A percentile compares a stretch with the other conserved stretches of the same genome.
Evolutionary conservation across 345 rosid species (phyloP).

Genomic region (Aurinia saxatilis): DNA sequence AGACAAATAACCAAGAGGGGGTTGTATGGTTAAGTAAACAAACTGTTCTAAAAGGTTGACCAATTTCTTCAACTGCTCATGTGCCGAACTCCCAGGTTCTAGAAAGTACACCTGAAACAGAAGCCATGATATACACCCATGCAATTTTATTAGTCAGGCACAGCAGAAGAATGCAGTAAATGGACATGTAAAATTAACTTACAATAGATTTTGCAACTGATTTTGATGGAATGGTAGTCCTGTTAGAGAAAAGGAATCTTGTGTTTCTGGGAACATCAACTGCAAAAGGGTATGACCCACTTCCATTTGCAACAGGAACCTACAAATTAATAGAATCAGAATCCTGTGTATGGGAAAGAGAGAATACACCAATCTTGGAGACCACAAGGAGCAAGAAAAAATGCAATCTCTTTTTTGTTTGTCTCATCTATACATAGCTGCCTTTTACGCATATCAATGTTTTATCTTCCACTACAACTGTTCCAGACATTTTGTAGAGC

Average conservation of each 20-base stretch:
- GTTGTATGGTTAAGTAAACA: constrained; percentile 31
- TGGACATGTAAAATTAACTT: constrained; percentile 31
- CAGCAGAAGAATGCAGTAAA: constrained; percentile 17
- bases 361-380: constrained; percentile 5
- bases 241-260: constrained; percentile 88
- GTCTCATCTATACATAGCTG: not conserved
- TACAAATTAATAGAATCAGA: constrained; percentile 27
- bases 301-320: constrained; percentile 99
- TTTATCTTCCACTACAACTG: not conserved
- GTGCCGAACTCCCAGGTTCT: constrained; percentile 67
- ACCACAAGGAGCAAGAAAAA: not conserved
- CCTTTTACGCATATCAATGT: not conserved
- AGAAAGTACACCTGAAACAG: constrained; percentile 72
- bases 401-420: not conserved
- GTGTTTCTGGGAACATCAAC: constrained; percentile 92
- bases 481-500: constrained; percentile 3
- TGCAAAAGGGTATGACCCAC: constrained; percentile 89
- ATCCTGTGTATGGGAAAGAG: not conserved
- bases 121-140: constrained; percentile 14
- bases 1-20: not conserved
- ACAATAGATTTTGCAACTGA: constrained; percentile 86
- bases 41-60: constrained; percentile 98
- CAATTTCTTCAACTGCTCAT: constrained; percentile 74
- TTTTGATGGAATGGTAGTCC: constrained; percentile 72
- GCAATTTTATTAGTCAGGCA: constrained; percentile 19